Evolutionary conservation across 2,329 filamentous ascomycete species (phyloP), one percentile per base, ranked within the genome.

Genomic region (Talaromyces sp.): DNA sequence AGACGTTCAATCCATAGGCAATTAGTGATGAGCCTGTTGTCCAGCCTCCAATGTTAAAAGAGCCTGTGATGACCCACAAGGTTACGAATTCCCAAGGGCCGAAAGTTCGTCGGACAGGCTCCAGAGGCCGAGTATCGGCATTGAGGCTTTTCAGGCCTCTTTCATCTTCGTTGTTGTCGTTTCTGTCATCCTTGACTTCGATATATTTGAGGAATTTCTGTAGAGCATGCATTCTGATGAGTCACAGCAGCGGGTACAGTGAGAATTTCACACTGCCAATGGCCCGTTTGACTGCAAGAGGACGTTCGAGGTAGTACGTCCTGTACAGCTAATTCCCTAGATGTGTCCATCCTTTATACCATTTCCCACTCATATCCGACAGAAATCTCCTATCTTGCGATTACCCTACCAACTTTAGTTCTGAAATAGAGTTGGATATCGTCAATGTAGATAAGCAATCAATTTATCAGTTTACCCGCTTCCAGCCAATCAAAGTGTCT

Each of bases 401-500:
- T 33, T 24, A 52, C 16, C 14, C 7, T n/a, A 27, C 24, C 27
- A 52, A n/a, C 27, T n/a, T 31, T 33, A 52, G 19, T n/a, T 52
- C 14, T 33, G 27, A 52, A n/a, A n/a, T 52, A 52, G 24, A 33
- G 33, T 39, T 45, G 31, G 27, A 50, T 61, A 33, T 16, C 43
- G 31, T 37, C 45, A 61, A 10, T 3, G 41, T 43, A 61, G 59
- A 61, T 50, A 61, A 61, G 59, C 27, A 19, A 24, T 49, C n/a
- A 39, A 43, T 61, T 61, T 22, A 61, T 8, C 59, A 31, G 43
- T 61, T 61, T 61, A 61, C 45, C 59, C 59, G 59, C 45, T 14
- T 49, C 16, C 1, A 27, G 19, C 59, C 59, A 61, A 61, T 61
- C 43, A 50, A 31, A 50, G 43, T 7, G 19, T 10, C 27, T 13